A percentile compares a stretch with the other conserved stretches of the same genome.
These are phyloP conservation scores for Rhododendron williamsianum DNA, from an alignment of 148 eudicot genomes.

Conservation along the genomic window DNA sequence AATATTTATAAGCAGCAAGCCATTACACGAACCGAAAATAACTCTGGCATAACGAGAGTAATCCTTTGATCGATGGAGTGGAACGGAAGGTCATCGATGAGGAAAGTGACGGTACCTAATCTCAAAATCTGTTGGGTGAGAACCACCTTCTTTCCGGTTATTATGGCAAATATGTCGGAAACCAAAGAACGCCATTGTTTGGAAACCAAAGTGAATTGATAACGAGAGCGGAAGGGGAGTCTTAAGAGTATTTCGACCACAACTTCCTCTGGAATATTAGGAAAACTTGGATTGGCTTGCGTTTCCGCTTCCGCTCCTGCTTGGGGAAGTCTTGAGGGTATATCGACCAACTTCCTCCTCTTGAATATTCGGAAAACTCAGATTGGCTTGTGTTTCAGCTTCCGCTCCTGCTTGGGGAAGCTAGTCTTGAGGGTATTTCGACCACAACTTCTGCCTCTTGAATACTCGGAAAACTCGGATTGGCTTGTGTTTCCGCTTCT, in stretches of 20 bases:
- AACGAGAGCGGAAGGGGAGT: not conserved
- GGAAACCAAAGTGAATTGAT: not conserved
- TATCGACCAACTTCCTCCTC: too few species aligned
- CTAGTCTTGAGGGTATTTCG: not conserved
- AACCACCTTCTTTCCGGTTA: not conserved
- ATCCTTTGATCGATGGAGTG: not conserved
- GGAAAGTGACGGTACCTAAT: too few species aligned
- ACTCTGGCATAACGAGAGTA: too few species aligned
- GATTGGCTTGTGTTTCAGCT: too few species aligned
- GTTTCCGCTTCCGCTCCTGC: too few species aligned
- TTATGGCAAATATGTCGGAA: not conserved
- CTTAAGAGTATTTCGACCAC: constrained; percentile 4
- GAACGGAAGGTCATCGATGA: not conserved
- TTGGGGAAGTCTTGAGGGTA: too few species aligned
- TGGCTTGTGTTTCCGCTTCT: too few species aligned
- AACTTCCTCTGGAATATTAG: too few species aligned
- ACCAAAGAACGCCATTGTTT: not conserved
- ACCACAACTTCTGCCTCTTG: not conserved
- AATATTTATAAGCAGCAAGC: not conserved
- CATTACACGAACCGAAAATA: not conserved
- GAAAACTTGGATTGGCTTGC: too few species aligned
- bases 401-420: not conserved
- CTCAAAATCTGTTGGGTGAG: not conserved
- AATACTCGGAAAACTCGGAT: too few species aligned
- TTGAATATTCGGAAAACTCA: too few species aligned